A percentile compares a stretch with the other conserved stretches of the same genome.
These are phyloP conservation scores for Lasiodiplodia theobromae DNA, from an alignment of 2,329 filamentous ascomycete species.

Conservation along the genomic window DNA sequence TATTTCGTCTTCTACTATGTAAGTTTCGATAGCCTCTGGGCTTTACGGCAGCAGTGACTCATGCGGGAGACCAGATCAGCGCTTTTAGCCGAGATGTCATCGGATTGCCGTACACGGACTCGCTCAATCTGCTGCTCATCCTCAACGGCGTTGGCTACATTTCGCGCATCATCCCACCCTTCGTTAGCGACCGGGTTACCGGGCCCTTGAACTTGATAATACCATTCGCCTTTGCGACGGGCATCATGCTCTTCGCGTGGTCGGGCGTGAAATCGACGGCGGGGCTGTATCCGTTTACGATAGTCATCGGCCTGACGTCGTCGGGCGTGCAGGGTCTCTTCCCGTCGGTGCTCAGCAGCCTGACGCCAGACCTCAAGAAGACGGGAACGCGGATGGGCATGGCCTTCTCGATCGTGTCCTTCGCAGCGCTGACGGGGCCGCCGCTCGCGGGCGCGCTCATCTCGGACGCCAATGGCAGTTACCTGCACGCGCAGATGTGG, in stretches of 20 bases:
- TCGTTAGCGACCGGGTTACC: conserved; percentile 60
- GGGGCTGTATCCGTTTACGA: conserved; percentile 41
- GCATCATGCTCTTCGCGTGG: conserved; percentile 38
- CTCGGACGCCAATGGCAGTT: conserved; percentile 38
- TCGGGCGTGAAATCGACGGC: conserved; percentile 39
- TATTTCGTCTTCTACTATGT: conserved; percentile 32
- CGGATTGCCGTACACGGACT: conserved; percentile 50
- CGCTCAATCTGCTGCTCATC: conserved; percentile 68
- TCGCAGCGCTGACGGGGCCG: conserved; percentile 44
- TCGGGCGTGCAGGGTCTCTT: conserved; percentile 38
- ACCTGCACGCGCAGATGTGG: conserved; percentile 41
- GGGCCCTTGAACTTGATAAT: conserved; percentile 30
- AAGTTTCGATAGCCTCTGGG: conserved; percentile 4
- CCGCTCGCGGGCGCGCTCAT: conserved; percentile 47
- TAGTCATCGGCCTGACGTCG: conserved; percentile 40
- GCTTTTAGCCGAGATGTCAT: conserved; percentile 35
- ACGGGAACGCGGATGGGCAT: conserved; percentile 46
- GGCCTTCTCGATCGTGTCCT: conserved; percentile 46
- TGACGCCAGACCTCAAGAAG: conserved; percentile 42
- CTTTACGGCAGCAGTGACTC: not conserved
- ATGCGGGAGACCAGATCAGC: conserved; percentile 19
- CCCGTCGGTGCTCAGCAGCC: conserved; percentile 35
- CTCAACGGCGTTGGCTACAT: conserved; percentile 69
- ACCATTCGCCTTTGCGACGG: conserved; percentile 21
- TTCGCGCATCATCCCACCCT: conserved; percentile 65